Base-by-base conservation (phyloP, 2,329 filamentous ascomycete species). In the Rhynchosporium secalis region DNA sequence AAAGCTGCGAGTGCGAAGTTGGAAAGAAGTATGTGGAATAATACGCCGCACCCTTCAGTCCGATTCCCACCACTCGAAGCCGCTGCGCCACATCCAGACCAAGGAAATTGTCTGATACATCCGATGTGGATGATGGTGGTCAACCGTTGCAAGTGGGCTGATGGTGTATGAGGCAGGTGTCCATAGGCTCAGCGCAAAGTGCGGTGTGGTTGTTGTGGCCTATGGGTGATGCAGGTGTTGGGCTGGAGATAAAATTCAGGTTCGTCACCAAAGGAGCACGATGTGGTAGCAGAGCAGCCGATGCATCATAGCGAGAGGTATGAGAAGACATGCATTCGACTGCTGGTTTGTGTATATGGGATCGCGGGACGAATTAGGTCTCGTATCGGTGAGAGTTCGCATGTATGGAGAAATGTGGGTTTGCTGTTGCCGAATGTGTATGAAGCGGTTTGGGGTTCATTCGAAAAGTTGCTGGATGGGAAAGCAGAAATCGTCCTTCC, bases 341-440 rank as follows among this genome's bases (percentile, higher is more conserved):
- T 51, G 29, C 29, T 33, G 38, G 48, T 36, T 38, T 29, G 20
- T 48, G 20, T 20, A 20, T 28, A 29, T 29, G 47, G 48, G 48
- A 38, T 20, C 15, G 28, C 10, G 20, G 48, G 48, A 51, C 48
- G 48, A 51, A n/a, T 33, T 51, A 6, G 29, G 48, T 51, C 48
- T 51, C 48, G 48, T 38, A 51, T 51, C 48, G 48, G 48, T 51
- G 31, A n/a, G 48, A 36, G 12, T 38, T 51, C 48, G 48, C 29
- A 51, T 29, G 15, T 36, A 51, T 51, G 29, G 48, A 38, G 15
- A 13, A 5, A 20, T 20, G 20, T 20, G 47, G 33, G 47, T 12
- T 33, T 49, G 12, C 7, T 49, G 28, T 49, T 49, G 47, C 47
- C 47, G 47, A 49, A 29, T 49, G 10, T 33, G 28, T 33, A 33